A percentile compares a stretch with the other conserved stretches of the same genome.
Conservation (phyloP, 768 basidiomycete genomes). For the Mycena capillaripes region DNA sequence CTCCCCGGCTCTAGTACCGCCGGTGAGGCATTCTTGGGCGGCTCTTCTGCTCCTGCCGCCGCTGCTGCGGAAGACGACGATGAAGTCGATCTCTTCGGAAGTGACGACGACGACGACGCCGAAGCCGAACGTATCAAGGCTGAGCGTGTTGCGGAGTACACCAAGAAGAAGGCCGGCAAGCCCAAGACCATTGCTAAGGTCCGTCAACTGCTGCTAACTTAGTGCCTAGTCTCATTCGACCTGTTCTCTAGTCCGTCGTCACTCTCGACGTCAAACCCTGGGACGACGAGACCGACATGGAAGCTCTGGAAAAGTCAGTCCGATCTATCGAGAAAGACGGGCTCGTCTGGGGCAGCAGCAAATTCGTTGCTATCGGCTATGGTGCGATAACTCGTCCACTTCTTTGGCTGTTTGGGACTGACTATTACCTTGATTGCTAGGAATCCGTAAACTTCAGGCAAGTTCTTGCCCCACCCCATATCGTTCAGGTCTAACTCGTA, state of each 20-base stretch:
- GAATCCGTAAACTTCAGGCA: slow-evolving; percentile 89
- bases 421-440: slow-evolving; percentile 41
- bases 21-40: slow-evolving; percentile 77
- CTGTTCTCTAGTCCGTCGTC: slow-evolving; percentile 85
- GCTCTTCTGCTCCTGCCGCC: slow-evolving; percentile 56
- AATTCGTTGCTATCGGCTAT: slow-evolving; percentile 93
- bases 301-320: slow-evolving; percentile 83
- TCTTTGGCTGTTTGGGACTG: neutral
- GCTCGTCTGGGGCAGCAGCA: slow-evolving; percentile 96
- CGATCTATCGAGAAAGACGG: slow-evolving; percentile 91
- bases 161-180: slow-evolving; percentile 93
- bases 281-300: slow-evolving; percentile 99
- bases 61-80: slow-evolving; percentile 76
- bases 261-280: slow-evolving; percentile 99
- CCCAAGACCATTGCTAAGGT: slow-evolving; percentile 92
- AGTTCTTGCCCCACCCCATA: slow-evolving; percentile 62
- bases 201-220: slow-evolving; percentile 35
- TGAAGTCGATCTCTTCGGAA: slow-evolving; percentile 90
- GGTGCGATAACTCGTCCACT: slow-evolving; percentile 43
- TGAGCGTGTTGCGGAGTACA: slow-evolving; percentile 94
- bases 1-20: slow-evolving; percentile 91
- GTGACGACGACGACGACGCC: slow-evolving; percentile 84
- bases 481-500: slow-evolving; percentile 43
- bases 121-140: slow-evolving; percentile 92
- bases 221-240: slow-evolving; percentile 19